Evolutionary conservation across 345 rosid genomes (phyloP), one percentile per base, ranked within the genome.

Genomic region (Raphanus raphanistrum): DNA sequence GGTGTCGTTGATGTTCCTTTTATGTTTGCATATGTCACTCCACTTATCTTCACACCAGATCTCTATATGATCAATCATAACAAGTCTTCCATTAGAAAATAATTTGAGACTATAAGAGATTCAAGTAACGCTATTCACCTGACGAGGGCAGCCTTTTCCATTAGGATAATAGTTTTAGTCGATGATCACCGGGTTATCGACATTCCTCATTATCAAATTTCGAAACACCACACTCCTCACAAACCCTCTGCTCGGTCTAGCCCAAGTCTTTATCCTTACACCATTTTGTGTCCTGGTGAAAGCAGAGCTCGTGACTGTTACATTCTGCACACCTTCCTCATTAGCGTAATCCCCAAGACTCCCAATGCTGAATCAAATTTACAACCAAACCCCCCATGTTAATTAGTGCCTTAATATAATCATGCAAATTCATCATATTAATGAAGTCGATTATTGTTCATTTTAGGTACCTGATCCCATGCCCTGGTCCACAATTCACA

Each of bases 131-230:
- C 6, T 17, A 45, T 35, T 70, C 63, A 90, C 91, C 84, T 87
- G 76, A 60, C 54, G 73, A 25, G 88, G 91, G 60, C 91, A 87
- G 0, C 84, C 75, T 10, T 55, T 70, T 15, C 74, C 67, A n/a
- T 50, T 72, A 26, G 92, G 92, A 31, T 90, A 88, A 62, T 88
- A 88, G 57, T 85, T 82, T n/a, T 88, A 90, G 28, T 88, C 92
- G 13, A 88, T 84, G 43, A 88, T 68, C 6, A 88, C 36, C 1
- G 92, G 92, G 33, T 88, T 88, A 3, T 43, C 25, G 2, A 81
- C 90, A 52, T 81, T 70, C 6, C 6, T 77, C 86, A 88, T 84
- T 6, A 72, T 11, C 33, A 79, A 11, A 43, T 84, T 65, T 59
- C 79, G 69, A 71, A 85, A 86, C 3, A 25, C 68, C 6, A 88